Percentiles rank a stretch among this genome's conserved stretches.
Conservation (phyloP, 352 stramenopile species). For the Phytophthora pinifolia region DNA sequence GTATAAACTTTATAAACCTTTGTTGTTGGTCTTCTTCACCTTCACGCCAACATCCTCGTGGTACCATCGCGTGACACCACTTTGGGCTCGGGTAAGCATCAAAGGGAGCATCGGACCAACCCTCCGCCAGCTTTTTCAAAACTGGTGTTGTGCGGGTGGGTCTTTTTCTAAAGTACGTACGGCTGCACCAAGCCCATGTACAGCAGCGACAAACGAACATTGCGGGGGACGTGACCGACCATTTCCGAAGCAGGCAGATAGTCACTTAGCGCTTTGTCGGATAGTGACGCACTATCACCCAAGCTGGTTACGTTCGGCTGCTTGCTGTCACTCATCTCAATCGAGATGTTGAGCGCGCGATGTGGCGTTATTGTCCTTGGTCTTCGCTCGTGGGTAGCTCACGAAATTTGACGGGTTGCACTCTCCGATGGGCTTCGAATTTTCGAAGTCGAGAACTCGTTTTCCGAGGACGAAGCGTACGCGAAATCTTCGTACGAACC, state of each 20-base stretch:
- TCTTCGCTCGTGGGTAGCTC: conserved; percentile 86
- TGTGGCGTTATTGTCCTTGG: conserved; percentile 91
- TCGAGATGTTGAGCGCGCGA: conserved; percentile 93
- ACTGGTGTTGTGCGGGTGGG: conserved; percentile 15
- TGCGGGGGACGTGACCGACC: conserved; percentile 92
- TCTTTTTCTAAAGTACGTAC: conserved; percentile 82
- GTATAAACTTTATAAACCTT: no score
- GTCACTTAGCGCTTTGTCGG: conserved; percentile 45
- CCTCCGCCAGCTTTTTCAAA: conserved; percentile 15
- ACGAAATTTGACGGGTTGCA: conserved; percentile 87
- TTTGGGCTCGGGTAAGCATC: conserved; percentile 39
- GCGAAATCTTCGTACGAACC: conserved; percentile 97
- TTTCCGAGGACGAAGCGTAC: conserved; percentile 89
- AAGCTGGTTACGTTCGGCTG: conserved; percentile 61
- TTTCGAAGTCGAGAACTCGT: conserved; percentile 42
- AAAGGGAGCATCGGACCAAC: conserved; percentile 35
- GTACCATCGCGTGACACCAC: conserved; percentile 64
- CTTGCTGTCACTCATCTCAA: conserved; percentile 93
- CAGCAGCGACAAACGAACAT: conserved; percentile 91
- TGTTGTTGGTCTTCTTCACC: conserved; percentile 45
- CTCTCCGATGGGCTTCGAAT: conserved; percentile 45
- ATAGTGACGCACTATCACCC: conserved; percentile 58
- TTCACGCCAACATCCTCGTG: conserved; percentile 46
- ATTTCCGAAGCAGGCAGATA: conserved; percentile 41
- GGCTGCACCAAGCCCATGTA: conserved; percentile 94